These are phyloP conservation scores for Citrullus mucosospermus DNA, from an alignment of 306 rosid species.

Conservation along the genomic window DNA sequence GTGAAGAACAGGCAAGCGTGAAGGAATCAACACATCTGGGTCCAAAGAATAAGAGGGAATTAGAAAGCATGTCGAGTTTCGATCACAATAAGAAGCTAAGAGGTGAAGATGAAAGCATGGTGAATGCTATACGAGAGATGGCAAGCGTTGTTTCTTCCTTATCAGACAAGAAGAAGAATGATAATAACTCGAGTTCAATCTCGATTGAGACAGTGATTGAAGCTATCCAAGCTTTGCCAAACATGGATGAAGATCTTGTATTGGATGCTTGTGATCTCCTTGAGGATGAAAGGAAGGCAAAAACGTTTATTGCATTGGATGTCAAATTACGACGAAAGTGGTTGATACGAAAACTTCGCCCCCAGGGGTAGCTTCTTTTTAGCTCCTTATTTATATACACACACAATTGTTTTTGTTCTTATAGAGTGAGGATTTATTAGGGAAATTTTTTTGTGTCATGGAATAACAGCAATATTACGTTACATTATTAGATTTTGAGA, in stretches of 20 bases:
- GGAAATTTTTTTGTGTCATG: not conserved
- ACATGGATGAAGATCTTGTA: conserved; percentile 70
- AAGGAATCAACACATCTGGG: conserved; percentile 17
- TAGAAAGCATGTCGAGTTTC: conserved; percentile 24
- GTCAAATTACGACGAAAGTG: conserved; percentile 52
- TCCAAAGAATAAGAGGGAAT: conserved; percentile 35
- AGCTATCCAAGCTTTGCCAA: conserved; percentile 68
- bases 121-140: conserved; percentile 45
- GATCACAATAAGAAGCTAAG: conserved; percentile 25
- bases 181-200: conserved; percentile 24
- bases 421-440: not conserved
- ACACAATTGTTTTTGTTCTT: not conserved
- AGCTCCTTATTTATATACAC: not conserved
- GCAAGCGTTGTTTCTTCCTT: conserved; percentile 43
- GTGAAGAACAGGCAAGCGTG: conserved; percentile 21
- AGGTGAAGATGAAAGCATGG: conserved; percentile 40
- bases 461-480: not conserved
- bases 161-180: conserved; percentile 26
- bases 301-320: conserved; percentile 57
- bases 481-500: not conserved
- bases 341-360: conserved; percentile 59
- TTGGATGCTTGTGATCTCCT: conserved; percentile 68
- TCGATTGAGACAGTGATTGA: conserved; percentile 45
- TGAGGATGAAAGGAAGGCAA: conserved; percentile 71
- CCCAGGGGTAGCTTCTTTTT: conserved; percentile 14